phyloP scores from a whole-genome alignment of 768 basidiomycete species.

The Rhodotorula babjevae region DNA sequence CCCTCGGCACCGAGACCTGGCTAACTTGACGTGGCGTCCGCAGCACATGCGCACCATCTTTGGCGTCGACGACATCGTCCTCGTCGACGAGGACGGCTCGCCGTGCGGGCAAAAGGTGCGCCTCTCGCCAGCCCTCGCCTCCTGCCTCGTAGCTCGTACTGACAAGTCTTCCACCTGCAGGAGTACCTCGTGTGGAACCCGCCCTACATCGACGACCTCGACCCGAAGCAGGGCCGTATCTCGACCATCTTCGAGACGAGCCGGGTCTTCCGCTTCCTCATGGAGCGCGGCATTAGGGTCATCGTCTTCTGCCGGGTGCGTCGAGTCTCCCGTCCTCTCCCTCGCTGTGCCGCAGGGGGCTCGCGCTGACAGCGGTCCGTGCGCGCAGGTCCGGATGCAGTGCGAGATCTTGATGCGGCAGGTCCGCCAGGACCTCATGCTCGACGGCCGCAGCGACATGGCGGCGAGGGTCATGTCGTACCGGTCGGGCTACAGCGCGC shows the following conservation, averaged over 20 bases:
- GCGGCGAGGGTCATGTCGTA: conserved; percentile 72
- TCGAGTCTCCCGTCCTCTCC: background rate
- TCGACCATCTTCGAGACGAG: conserved; percentile 67
- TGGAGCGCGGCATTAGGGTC: conserved; percentile 72
- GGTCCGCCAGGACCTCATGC: conserved; percentile 63
- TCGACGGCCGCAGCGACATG: conserved; percentile 71
- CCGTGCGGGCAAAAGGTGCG: conserved; percentile 64
- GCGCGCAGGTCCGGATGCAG: conserved; percentile 63
- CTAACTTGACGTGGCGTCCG: background rate
- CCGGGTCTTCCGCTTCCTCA: conserved; percentile 67
- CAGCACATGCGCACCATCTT: conserved; percentile 73
- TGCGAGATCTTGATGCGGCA: conserved; percentile 78
- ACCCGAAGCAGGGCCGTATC: conserved; percentile 56
- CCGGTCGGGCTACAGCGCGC: conserved; percentile 74
- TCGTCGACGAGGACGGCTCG: conserved; percentile 72
- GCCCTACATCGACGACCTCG: conserved; percentile 56
- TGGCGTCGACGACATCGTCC: conserved; percentile 63
- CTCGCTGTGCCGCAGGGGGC: too few species aligned
- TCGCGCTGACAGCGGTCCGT: background rate
- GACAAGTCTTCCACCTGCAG: background rate
- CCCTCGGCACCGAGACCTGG: too few species aligned
- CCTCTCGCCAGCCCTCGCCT: background rate
- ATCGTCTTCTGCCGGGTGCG: conserved; percentile 83
- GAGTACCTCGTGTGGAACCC: conserved; percentile 77
- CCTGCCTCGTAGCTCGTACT: background rate